These are phyloP conservation scores for Amphibolis antarctica DNA, from an alignment of 106 monocot species.

Conservation along the genomic window DNA sequence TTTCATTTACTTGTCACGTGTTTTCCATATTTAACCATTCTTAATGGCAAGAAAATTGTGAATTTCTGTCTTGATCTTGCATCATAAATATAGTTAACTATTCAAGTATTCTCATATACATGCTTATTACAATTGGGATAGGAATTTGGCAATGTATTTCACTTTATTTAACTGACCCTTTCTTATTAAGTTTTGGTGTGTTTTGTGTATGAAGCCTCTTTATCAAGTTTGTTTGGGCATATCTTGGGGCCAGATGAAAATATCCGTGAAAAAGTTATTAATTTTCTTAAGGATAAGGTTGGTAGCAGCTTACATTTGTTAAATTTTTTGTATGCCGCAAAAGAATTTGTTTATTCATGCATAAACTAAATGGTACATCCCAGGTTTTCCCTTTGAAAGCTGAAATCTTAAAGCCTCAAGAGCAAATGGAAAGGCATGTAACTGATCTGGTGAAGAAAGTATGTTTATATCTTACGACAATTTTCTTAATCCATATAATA, in stretches of 20 bases:
- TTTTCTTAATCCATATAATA: too few species aligned
- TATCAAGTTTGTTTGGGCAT: slow-evolving; percentile 86
- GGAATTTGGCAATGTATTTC: too few species aligned
- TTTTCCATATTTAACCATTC: too few species aligned
- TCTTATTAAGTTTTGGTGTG: not conserved
- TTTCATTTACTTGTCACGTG: too few species aligned
- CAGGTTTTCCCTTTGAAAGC: slow-evolving; percentile 96
- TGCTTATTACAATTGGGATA: too few species aligned
- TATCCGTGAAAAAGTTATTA: slow-evolving; percentile 89
- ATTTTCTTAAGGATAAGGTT: slow-evolving; percentile 95
- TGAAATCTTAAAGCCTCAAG: slow-evolving; percentile 91
- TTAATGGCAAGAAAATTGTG: too few species aligned
- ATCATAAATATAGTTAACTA: too few species aligned
- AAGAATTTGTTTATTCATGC: not conserved
- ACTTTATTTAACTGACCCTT: too few species aligned
- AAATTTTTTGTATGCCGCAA: not conserved
- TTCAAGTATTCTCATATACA: too few species aligned
- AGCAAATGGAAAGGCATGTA: slow-evolving; percentile 86
- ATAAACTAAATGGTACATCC: not conserved
- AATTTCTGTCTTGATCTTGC: too few species aligned
- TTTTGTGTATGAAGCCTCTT: slow-evolving; percentile 44
- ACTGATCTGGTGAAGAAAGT: slow-evolving; percentile 95
- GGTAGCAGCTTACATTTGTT: not conserved
- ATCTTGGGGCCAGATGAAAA: slow-evolving; percentile 64
- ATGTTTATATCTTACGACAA: too few species aligned